Conservation (phyloP, 2,329 filamentous ascomycete species). For the Arthrobotrys conoides region DNA sequence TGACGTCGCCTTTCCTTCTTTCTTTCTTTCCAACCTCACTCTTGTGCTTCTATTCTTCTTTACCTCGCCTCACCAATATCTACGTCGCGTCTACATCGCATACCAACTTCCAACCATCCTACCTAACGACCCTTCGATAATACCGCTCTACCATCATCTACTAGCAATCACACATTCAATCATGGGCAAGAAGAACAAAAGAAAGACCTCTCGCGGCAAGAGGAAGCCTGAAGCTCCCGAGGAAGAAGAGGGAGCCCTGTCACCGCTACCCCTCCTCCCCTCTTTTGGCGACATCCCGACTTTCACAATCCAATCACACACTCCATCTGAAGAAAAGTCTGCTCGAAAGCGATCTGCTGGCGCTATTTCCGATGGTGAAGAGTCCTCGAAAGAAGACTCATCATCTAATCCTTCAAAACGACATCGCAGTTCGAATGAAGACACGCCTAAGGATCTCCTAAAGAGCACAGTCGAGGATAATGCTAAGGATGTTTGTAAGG, state of each 20-base stretch:
- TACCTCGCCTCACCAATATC: background rate
- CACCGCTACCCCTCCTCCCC: constrained; percentile 44
- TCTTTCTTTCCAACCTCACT: constrained; percentile 8
- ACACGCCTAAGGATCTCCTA: background rate
- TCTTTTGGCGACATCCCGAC: constrained; percentile 53
- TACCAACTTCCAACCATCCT: background rate
- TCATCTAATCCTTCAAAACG: constrained; percentile 29
- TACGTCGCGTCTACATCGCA: constrained; percentile 4
- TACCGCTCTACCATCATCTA: background rate
- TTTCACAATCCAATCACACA: constrained; percentile 33
- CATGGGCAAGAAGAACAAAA: constrained; percentile 47
- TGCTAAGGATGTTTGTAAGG: too few species aligned
- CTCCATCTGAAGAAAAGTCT: background rate
- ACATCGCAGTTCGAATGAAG: constrained; percentile 1
- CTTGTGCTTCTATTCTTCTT: too few species aligned
- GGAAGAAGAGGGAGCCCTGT: constrained; percentile 25
- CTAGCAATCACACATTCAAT: background rate
- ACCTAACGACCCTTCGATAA: background rate
- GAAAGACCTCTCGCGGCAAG: constrained; percentile 46
- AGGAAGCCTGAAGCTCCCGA: constrained; percentile 23
- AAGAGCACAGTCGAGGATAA: too few species aligned
- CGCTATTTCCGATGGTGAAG: constrained; percentile 33
- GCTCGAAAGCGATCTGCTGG: constrained; percentile 31
- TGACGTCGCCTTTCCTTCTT: background rate
- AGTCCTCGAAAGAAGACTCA: constrained; percentile 7